Evolutionary conservation across 2,329 filamentous ascomycete genomes (phyloP).

Genomic region (Zopfia rhizophila): DNA sequence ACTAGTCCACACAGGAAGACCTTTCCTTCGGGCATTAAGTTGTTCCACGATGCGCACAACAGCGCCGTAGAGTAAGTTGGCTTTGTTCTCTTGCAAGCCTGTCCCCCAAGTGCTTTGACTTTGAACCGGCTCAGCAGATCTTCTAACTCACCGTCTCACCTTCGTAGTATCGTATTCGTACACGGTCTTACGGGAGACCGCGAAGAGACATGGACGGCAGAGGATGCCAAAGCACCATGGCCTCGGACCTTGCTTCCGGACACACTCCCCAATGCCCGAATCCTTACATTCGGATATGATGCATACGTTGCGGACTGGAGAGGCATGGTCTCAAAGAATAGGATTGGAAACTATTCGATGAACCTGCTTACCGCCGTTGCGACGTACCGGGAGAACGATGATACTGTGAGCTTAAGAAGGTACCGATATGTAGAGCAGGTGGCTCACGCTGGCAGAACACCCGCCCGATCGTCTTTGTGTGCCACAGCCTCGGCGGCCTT

Average conservation of each 20-base stretch:
- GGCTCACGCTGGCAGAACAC: slow-evolving; percentile 19
- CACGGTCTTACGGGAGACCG: slow-evolving; percentile 26
- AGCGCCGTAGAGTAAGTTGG: no score
- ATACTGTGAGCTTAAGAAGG: slow-evolving; percentile 25
- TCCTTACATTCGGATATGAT: slow-evolving; percentile 27
- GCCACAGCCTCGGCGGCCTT: slow-evolving; percentile 42
- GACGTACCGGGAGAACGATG: slow-evolving; percentile 34
- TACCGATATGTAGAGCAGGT: slow-evolving; percentile 12
- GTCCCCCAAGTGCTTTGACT: no score
- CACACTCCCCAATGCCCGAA: slow-evolving; percentile 11
- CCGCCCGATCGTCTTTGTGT: slow-evolving; percentile 43
- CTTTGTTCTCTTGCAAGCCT: no score
- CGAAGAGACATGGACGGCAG: slow-evolving; percentile 23
- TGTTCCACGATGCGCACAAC: no score
- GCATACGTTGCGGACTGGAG: slow-evolving; percentile 33
- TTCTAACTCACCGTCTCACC: no score
- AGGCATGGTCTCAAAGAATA: slow-evolving; percentile 37
- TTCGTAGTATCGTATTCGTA: no score
- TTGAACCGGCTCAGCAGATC: no score
- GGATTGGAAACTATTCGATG: slow-evolving; percentile 40
- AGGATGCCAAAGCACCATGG: slow-evolving; percentile 7
- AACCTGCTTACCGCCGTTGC: slow-evolving; percentile 41
- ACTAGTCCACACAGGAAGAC: no score
- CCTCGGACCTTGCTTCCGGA: slow-evolving; percentile 15
- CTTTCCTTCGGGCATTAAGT: no score